Conservation (phyloP, 768 basidiomycete genomes). For the Lenzites betulinus region DNA sequence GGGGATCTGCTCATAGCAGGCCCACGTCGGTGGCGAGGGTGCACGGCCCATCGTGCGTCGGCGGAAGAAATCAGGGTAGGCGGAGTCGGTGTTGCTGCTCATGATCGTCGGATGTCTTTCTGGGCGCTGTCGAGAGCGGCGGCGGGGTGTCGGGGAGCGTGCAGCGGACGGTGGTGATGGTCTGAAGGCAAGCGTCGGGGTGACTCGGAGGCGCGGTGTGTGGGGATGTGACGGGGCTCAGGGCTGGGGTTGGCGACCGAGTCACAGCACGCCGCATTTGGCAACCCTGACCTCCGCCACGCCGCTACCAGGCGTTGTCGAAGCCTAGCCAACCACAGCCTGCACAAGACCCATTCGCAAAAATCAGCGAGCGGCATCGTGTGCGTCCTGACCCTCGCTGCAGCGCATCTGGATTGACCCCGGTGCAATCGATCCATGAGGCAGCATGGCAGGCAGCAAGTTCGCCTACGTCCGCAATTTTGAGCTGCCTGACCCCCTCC, state of each 20-base stretch:
- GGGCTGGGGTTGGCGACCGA: conserved; percentile 29
- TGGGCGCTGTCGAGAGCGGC: conserved; percentile 6
- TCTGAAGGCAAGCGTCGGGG: conserved; percentile 23
- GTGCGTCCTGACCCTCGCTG: neutral
- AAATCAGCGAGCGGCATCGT: neutral
- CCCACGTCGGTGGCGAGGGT: conserved; percentile 84
- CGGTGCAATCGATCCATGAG: neutral
- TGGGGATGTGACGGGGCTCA: conserved; percentile 23
- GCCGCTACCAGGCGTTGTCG: conserved; percentile 22
- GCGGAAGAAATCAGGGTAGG: conserved; percentile 51
- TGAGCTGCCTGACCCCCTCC: conserved; percentile 83
- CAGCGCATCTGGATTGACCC: neutral
- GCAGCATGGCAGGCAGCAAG: conserved; percentile 85
- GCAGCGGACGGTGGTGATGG: conserved; percentile 26
- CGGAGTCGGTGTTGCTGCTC: conserved; percentile 23
- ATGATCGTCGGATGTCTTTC: conserved; percentile 17
- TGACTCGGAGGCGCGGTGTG: conserved; percentile 18
- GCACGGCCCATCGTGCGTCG: conserved; percentile 78
- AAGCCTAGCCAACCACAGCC: neutral
- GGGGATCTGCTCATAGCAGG: conserved; percentile 89
- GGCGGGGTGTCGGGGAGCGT: conserved; percentile 6
- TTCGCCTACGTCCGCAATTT: conserved; percentile 90
- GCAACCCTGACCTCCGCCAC: conserved; percentile 15
- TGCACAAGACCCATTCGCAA: conserved; percentile 12
- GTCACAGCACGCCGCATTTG: conserved; percentile 25